Evolutionary conservation across 352 stramenopile species (phyloP).

Genomic region (Phytophthora citrophthora): DNA sequence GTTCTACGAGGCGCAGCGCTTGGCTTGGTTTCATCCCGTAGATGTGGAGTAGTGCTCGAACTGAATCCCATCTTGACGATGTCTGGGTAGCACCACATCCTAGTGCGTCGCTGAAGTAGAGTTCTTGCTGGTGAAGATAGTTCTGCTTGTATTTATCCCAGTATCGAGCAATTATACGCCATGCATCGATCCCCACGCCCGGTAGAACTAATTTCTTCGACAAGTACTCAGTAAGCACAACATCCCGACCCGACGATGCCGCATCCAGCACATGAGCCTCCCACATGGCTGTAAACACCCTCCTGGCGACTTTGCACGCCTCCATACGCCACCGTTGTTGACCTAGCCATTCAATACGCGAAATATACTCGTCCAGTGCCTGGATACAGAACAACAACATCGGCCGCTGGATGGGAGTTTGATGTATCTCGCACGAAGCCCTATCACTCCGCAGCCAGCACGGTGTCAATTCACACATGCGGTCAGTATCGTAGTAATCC

Average conservation of each 20-base stretch:
- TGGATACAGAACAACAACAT: slow-evolving; percentile 83
- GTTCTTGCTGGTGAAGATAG: slow-evolving; percentile 69
- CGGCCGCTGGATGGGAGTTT: slow-evolving; percentile 38
- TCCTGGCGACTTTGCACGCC: slow-evolving; percentile 58
- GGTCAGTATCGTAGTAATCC: slow-evolving; percentile 77
- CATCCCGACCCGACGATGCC: slow-evolving; percentile 24
- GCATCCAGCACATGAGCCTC: slow-evolving; percentile 45
- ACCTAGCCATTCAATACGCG: slow-evolving; percentile 33
- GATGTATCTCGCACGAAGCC: slow-evolving; percentile 53
- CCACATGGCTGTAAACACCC: slow-evolving; percentile 64
- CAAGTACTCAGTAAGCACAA: slow-evolving; percentile 53
- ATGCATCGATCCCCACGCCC: slow-evolving; percentile 65
- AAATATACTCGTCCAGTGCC: slow-evolving; percentile 76
- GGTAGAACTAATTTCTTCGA: slow-evolving; percentile 33
- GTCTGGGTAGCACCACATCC: neutral
- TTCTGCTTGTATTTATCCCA: slow-evolving; percentile 69
- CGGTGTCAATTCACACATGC: slow-evolving; percentile 66
- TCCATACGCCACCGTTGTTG: slow-evolving; percentile 50
- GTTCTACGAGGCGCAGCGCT: slow-evolving; percentile 38
- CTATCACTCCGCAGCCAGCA: slow-evolving; percentile 60
- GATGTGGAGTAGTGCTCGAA: slow-evolving; percentile 49
- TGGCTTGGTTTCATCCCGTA: slow-evolving; percentile 59
- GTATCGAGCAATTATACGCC: slow-evolving; percentile 61
- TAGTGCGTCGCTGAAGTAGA: slow-evolving; percentile 55
- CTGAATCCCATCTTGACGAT: slow-evolving; percentile 42